Percentiles rank a stretch among this genome's conserved stretches.
Conservation (phyloP, 805 yeast species). For the Myxozyma melibiosi region DNA sequence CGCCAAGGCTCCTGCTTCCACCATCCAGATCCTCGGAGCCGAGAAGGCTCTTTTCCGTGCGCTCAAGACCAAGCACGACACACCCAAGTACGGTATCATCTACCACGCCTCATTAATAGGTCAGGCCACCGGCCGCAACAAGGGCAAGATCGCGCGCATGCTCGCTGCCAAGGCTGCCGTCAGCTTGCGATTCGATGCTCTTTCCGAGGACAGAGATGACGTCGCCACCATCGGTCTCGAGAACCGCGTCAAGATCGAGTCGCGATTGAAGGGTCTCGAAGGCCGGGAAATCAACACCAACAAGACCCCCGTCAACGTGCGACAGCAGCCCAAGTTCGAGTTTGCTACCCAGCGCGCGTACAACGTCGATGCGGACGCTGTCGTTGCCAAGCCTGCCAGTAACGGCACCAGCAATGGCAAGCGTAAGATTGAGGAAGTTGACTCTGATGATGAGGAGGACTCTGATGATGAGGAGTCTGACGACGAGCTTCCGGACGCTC, state of each 20-base stretch:
- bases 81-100: constrained; percentile 96
- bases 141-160: constrained; percentile 98
- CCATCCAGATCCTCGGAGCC: constrained; percentile 97
- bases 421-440: constrained; percentile 33
- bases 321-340: constrained; percentile 80
- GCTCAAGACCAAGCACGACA: constrained; percentile 95
- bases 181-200: constrained; percentile 92
- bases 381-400: constrained; percentile 58
- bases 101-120: constrained; percentile 98
- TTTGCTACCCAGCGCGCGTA: constrained; percentile 83
- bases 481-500: constrained; percentile 7
- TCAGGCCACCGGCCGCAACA: constrained; percentile 96
- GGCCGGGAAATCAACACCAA: constrained; percentile 86
- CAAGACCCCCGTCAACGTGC: constrained; percentile 67
- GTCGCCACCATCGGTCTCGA: constrained; percentile 90
- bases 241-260: constrained; percentile 90
- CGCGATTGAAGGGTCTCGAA: constrained; percentile 90
- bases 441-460: constrained; percentile 47
- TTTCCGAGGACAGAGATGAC: constrained; percentile 96
- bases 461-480: constrained; percentile 46
- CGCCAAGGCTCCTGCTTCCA: constrained; percentile 98
- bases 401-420: constrained; percentile 31
- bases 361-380: constrained; percentile 93
- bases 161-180: constrained; percentile 98
- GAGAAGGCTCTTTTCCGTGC: constrained; percentile 99